Percentiles rank a stretch among this genome's conserved stretches.
Conservation (phyloP, 2,329 filamentous ascomycete genomes). For the Ophiostoma quercus region DNA sequence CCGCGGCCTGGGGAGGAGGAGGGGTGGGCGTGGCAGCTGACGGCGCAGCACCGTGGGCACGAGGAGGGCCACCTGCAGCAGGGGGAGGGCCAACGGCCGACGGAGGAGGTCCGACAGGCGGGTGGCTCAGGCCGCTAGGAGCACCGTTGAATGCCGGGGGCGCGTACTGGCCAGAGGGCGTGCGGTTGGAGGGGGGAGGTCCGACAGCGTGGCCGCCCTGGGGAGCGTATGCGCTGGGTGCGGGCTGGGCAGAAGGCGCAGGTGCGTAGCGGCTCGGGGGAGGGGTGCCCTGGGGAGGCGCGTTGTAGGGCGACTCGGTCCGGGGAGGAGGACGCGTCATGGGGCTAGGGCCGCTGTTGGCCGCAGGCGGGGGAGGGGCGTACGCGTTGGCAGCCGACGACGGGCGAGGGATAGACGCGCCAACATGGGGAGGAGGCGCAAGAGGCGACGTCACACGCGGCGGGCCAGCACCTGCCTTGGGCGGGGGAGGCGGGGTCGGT, state of each 20-base stretch:
- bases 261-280: constrained; percentile 72
- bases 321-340: constrained; percentile 57
- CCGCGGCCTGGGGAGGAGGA: constrained; percentile 42
- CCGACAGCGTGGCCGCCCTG: neutral
- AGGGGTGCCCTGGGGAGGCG: constrained; percentile 65
- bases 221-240: neutral
- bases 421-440: constrained; percentile 50
- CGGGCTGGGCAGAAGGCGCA: constrained; percentile 42
- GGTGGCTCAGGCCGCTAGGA: constrained; percentile 28
- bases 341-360: constrained; percentile 32
- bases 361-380: constrained; percentile 50
- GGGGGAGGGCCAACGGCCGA: constrained; percentile 31
- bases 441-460: constrained; percentile 70
- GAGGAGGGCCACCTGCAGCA: constrained; percentile 35
- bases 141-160: constrained; percentile 48
- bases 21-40: constrained; percentile 1
- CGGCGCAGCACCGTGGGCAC: constrained; percentile 28
- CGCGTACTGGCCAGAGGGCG: constrained; percentile 55
- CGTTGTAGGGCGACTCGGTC: constrained; percentile 80
- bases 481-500: constrained; percentile 67
- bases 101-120: constrained; percentile 39
- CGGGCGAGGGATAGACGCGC: constrained; percentile 45
- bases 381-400: constrained; percentile 56
- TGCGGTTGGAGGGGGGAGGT: constrained; percentile 41
- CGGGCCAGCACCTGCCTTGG: constrained; percentile 60